Percentiles rank a stretch among this genome's conserved stretches.
These are phyloP conservation scores for Rosa multiflora DNA, from an alignment of 306 rosid genomes.

Conservation along the genomic window DNA sequence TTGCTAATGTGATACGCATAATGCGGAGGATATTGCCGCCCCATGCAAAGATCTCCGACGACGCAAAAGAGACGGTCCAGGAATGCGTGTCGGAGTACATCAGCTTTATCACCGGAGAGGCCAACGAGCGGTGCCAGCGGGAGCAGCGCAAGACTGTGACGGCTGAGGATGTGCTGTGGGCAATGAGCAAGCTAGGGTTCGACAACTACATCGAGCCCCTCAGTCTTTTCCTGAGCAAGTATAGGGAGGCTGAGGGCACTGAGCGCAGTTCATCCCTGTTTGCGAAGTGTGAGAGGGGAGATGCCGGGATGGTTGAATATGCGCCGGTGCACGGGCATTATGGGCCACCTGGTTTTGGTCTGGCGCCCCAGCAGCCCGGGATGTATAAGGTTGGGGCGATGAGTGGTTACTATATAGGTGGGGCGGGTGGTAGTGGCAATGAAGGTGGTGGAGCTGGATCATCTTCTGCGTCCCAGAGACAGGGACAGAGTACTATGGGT, in stretches of 20 bases:
- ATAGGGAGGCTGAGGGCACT: constrained; percentile 47
- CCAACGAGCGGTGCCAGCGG: constrained; percentile 60
- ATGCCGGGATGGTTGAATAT: background rate
- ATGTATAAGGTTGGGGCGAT: constrained; percentile 25
- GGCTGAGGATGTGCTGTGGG: constrained; percentile 49
- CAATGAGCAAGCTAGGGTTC: constrained; percentile 51
- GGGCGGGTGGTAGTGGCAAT: background rate
- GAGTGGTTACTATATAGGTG: constrained; percentile 22
- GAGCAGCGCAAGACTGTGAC: constrained; percentile 54
- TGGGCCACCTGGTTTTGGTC: constrained; percentile 12
- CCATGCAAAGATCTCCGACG: constrained; percentile 74
- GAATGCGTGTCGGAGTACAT: constrained; percentile 77
- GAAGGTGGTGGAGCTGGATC: background rate
- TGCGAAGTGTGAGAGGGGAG: background rate
- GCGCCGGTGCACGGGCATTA: background rate
- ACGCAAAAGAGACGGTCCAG: constrained; percentile 69
- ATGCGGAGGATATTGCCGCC: constrained; percentile 66
- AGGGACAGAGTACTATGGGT: background rate
- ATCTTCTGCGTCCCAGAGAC: background rate
- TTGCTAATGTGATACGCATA: constrained; percentile 69
- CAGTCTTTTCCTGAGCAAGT: constrained; percentile 42
- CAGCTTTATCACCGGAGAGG: constrained; percentile 71
- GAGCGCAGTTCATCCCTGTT: constrained; percentile 13
- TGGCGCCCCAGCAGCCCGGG: background rate
- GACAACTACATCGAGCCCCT: constrained; percentile 51